Base-by-base conservation (phyloP, 2,329 filamentous ascomycete species). In the Arthrobotrys musiformis region DNA sequence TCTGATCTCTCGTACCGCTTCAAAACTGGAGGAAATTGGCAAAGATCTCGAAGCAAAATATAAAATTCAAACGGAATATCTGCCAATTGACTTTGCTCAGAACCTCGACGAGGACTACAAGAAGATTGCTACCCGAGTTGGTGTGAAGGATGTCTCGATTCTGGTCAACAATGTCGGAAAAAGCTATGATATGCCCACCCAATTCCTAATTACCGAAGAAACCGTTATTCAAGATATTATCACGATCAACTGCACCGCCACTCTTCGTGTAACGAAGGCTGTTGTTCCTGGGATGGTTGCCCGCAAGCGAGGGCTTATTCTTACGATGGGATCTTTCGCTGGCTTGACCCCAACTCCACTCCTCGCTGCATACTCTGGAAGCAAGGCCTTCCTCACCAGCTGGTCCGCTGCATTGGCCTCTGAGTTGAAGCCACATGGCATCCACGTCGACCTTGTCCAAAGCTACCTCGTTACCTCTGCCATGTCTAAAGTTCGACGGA, bases 251-350 rank as follows among this genome's bases (percentile, higher is more conserved):
- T 97, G 94, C 85, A 86, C 92, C 78, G 94, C 91, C 48, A 99
- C 95, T 0, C 88, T 99, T 37, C 92, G 92, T 82, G 90, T 94
- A 63, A 99, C 95, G 0, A 90, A 94, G 83, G 87, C 94, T 58
- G 87, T 99, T 46, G 91, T 92, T 0, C 94, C 95, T 0, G 90
- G 92, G 76, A 93, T 99, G 89, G 88, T 92, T 76, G 87, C 91
- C 83, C 91, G 94, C 81, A 93, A 92, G 85, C 90, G 90, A 70
- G 95, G 96, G 24, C 87, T 99, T 37, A 93, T 99, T 82, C 86
- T 99, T 68, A 99, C 94, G 73, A 97, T 99, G 94, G 95, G 94
- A 54, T 97, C 94, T 9, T 97, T 98, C 83, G 95, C 92, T 78
- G 96, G 95, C 80, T 91, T 96, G 85, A 89, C 95, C 78, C 95